Base-by-base conservation (phyloP, 352 stramenopile genomes). In the Saprolegnia diclina region DNA sequence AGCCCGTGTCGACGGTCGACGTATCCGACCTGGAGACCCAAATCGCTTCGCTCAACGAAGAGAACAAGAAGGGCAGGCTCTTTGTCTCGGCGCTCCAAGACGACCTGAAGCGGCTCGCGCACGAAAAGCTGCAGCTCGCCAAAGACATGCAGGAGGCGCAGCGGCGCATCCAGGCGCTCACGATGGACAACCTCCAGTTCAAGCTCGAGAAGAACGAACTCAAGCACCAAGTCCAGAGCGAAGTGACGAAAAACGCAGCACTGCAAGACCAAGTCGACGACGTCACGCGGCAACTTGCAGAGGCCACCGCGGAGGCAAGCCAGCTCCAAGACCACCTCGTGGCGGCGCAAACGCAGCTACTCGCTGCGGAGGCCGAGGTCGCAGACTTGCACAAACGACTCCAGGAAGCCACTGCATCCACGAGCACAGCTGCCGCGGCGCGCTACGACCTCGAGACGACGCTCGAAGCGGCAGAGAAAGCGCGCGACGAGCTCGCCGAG, bases 281-380 rank as follows among this genome's bases (percentile, higher is more conserved):
- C 7, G 13, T 10, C 18, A n/a, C 11, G 18, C 42, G 18, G 42
- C 42, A 48, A 7, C 42, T 48, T 14, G 42, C 42, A 14, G 42
- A 14, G 13, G 42, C 42, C 42, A 48, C 3, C 42, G 42, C 42
- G 13, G 42, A 48, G 13, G 42, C 42, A 3, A 48, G 42, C 42
- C 42, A n/a, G 13, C 37, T 65, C 32, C 56, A 65, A 52, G 56
- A 65, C 24, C 24, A 52, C 4, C 29, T 65, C 32, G 32, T 29
- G 7, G 56, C 10, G 29, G 13, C 14, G 11, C 37, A 65, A 52
- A 19, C 35, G 16, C 22, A 14, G 42, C 42, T 48, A 1, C 42
- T 48, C 18, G 11, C 42, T n/a, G 42, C 42, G 4, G 42, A 48
- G 42, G 42, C 42, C 42, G 42, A 48, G 7, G 10, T n/a, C 42